phyloP scores from a whole-genome alignment of 1,139 yeast genomes.

The Geotrichum fermentans region DNA sequence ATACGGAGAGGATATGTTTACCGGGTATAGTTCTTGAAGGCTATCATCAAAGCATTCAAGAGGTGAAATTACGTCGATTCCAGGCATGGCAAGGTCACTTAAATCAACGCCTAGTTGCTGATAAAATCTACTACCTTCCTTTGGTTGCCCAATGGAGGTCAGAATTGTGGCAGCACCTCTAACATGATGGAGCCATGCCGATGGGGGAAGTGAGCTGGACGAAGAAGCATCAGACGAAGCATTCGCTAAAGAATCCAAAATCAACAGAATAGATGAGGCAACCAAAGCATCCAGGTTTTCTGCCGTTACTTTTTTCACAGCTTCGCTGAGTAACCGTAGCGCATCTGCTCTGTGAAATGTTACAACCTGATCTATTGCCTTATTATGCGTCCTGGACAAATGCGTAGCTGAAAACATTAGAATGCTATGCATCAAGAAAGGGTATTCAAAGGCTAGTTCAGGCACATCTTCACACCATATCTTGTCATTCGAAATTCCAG shows the following conservation, averaged over 20 bases:
- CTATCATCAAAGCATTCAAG: conserved; percentile 83
- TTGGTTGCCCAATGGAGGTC: conserved; percentile 91
- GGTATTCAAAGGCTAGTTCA: conserved; percentile 77
- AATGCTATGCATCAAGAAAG: conserved; percentile 86
- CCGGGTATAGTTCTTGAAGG: conserved; percentile 80
- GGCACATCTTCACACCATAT: conserved; percentile 90
- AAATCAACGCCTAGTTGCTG: conserved; percentile 53
- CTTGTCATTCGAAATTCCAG: conserved; percentile 81
- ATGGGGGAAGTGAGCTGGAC: conserved; percentile 63
- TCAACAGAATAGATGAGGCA: conserved; percentile 81
- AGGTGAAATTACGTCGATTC: conserved; percentile 32
- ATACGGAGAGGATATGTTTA: conserved; percentile 77
- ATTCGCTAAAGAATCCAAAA: conserved; percentile 91
- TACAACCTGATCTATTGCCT: conserved; percentile 60
- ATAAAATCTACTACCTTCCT: conserved; percentile 50
- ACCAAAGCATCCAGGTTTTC: conserved; percentile 90
- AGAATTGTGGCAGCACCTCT: conserved; percentile 94
- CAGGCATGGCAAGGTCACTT: conserved; percentile 51
- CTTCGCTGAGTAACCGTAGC: conserved; percentile 69
- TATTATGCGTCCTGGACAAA: conserved; percentile 52
- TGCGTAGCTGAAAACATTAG: conserved; percentile 91
- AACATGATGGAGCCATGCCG: conserved; percentile 96
- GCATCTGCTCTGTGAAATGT: conserved; percentile 88
- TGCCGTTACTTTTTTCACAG: conserved; percentile 73
- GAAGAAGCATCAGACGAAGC: conserved; percentile 58